These are phyloP conservation scores for Colletotrichum graminicola DNA, from an alignment of 2,329 filamentous ascomycete species.

Conservation along the genomic window DNA sequence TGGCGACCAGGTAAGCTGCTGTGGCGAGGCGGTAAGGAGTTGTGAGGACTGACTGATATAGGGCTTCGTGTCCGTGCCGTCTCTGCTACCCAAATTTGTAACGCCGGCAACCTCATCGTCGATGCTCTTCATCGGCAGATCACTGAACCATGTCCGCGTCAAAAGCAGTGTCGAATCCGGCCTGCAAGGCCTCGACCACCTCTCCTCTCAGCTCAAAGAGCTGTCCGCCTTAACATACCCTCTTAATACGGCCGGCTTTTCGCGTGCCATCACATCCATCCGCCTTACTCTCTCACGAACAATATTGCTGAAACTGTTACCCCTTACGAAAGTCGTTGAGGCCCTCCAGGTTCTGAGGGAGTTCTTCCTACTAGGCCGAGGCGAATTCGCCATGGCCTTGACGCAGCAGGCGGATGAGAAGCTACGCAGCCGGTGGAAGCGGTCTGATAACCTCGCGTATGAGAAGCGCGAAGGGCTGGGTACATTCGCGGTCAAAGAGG, in stretches of 20 bases:
- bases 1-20: conserved; percentile 54
- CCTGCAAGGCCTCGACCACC: conserved; percentile 67
- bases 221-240: conserved; percentile 79
- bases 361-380: conserved; percentile 88
- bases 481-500: conserved; percentile 82
- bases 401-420: conserved; percentile 87
- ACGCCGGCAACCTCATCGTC: conserved; percentile 79
- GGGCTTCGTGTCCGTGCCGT: conserved; percentile 70
- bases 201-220: conserved; percentile 76
- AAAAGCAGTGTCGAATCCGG: conserved; percentile 60
- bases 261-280: conserved; percentile 80
- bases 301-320: conserved; percentile 84
- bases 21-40: not conserved
- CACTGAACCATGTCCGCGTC: conserved; percentile 83
- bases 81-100: conserved; percentile 84
- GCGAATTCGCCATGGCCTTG: conserved; percentile 90
- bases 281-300: conserved; percentile 86
- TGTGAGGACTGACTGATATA: conserved; percentile 46
- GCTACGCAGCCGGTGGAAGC: conserved; percentile 78
- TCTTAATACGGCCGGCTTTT: conserved; percentile 77
- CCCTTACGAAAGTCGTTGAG: conserved; percentile 80
- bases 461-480: conserved; percentile 70
- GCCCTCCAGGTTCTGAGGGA: conserved; percentile 83
- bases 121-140: conserved; percentile 91
- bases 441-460: conserved; percentile 69